A percentile compares a stretch with the other conserved stretches of the same genome.
Conservation (phyloP, 768 basidiomycete species). For the Erythrobasidium yunnanense region DNA sequence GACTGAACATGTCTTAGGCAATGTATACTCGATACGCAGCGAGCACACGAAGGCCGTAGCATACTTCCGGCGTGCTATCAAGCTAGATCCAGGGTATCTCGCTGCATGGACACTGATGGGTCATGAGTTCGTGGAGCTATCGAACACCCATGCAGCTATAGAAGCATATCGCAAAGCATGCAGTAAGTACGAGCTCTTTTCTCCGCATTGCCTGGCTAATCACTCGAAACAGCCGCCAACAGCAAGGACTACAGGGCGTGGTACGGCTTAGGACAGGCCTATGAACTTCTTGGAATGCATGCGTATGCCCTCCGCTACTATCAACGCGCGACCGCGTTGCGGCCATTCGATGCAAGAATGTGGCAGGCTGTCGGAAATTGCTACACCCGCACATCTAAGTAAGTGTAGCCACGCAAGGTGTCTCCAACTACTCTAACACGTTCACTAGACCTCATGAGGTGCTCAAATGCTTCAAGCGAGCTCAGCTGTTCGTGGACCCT, state of each 20-base stretch:
- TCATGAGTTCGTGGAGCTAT: constrained; percentile 97
- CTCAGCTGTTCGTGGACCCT: constrained; percentile 46
- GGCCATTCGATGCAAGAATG: constrained; percentile 88
- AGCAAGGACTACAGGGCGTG: constrained; percentile 94
- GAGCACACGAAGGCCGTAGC: constrained; percentile 94
- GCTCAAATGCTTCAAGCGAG: constrained; percentile 80
- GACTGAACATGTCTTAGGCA: constrained; percentile 52
- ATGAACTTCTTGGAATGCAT: constrained; percentile 92
- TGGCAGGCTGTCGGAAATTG: constrained; percentile 92
- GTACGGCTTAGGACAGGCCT: constrained; percentile 97
- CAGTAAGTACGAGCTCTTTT: constrained; percentile 46
- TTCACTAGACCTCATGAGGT: constrained; percentile 80
- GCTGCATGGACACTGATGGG: constrained; percentile 99
- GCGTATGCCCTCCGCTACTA: constrained; percentile 93
- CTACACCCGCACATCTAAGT: constrained; percentile 85
- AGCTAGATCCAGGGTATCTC: constrained; percentile 84
- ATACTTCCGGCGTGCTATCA: constrained; percentile 88
- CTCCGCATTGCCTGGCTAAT: neutral
- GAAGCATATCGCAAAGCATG: constrained; percentile 93
- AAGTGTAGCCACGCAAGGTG: too few species aligned
- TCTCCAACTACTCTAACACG: too few species aligned
- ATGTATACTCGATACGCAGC: constrained; percentile 82
- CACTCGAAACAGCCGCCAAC: constrained; percentile 60
- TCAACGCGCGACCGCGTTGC: constrained; percentile 81
- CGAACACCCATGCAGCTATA: constrained; percentile 96